Base-by-base conservation (phyloP, 2,329 filamentous ascomycete species). In the Paecilomyces variotii region DNA sequence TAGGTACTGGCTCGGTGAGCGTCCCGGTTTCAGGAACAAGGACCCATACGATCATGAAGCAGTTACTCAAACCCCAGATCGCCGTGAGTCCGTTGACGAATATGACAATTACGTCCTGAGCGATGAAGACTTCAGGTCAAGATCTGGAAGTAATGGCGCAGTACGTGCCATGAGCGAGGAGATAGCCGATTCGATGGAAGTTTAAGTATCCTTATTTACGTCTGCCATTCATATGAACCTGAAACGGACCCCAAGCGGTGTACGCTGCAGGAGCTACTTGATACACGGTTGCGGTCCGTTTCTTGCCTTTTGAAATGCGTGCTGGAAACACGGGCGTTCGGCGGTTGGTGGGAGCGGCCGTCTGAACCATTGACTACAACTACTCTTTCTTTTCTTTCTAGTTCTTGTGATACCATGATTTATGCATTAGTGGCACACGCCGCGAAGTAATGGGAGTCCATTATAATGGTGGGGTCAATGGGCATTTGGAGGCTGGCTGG, bases 1-100 rank as follows among this genome's bases (percentile, higher is more conserved):
- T 12, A 84, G 83, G 61, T 97, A 90, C 74, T 97, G 92, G 93
- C 82, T 97, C 2, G 91, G 91, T 50, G 86, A 90, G 61, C 81
- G 78, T 45, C 78, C 80, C 3, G 74, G 74, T 39, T 68, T 76
- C 56, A 69, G 74, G 30, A 71, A 76, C 55, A 73, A 73, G 51
- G 76, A 76, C 50, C 71, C 76, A 10, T 74, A 76, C 32, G 73
- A 71, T 56, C 74, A 77, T 55, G 75, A 74, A 32, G 79, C 59
- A 60, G 32, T 55, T 57, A 26, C 49, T 64, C 2, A 64, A 61
- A 24, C 60, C 63, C 1, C 19, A 5, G 28, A 62, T 11, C 65
- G 67, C n/a, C 69, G 68, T 4, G 66, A 70, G 10, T 67, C 74
- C 19, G n/a, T 45, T 45, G 72, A 77, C 57, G 75, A 78, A 50